A percentile compares a stretch with the other conserved stretches of the same genome.
Evolutionary conservation across 768 basidiomycete species (phyloP).

Genomic region (Trametes meyenii): DNA sequence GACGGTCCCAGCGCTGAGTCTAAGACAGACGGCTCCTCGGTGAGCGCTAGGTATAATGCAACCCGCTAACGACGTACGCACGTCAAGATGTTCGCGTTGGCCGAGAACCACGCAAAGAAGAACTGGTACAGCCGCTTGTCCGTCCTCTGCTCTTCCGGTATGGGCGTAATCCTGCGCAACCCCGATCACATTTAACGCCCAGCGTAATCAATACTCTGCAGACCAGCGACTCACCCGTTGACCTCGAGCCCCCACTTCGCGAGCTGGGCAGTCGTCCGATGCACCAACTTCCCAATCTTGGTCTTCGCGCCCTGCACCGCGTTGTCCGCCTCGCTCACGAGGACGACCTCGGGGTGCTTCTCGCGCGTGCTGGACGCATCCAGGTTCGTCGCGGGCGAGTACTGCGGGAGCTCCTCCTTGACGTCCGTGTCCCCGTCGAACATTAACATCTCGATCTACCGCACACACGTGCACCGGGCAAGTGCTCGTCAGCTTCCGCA

Average conservation of each 20-base stretch:
- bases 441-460: background rate
- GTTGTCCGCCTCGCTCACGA: conserved; percentile 17
- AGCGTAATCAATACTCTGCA: background rate
- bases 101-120: conserved; percentile 74
- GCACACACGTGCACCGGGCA: background rate
- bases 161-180: conserved; percentile 53
- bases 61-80: conserved; percentile 32
- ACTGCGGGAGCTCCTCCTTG: conserved; percentile 1
- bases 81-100: conserved; percentile 67
- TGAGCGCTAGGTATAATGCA: background rate
- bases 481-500: no score
- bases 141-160: conserved; percentile 48
- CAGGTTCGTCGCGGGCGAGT: conserved; percentile 5
- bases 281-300: conserved; percentile 13
- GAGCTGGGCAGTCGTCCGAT: conserved; percentile 22
- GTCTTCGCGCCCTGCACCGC: conserved; percentile 17
- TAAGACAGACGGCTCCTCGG: conserved; percentile 13
- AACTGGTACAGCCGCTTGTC: conserved; percentile 64
- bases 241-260: conserved; percentile 28
- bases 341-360: conserved; percentile 7
- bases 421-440: conserved; percentile 4
- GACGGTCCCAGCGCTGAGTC: conserved; percentile 51
- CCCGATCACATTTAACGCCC: background rate
- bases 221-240: conserved; percentile 26
- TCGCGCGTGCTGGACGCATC: background rate